Base-by-base conservation (phyloP, 2,329 filamentous ascomycete species). In the Chaetomiaceae sp. region DNA sequence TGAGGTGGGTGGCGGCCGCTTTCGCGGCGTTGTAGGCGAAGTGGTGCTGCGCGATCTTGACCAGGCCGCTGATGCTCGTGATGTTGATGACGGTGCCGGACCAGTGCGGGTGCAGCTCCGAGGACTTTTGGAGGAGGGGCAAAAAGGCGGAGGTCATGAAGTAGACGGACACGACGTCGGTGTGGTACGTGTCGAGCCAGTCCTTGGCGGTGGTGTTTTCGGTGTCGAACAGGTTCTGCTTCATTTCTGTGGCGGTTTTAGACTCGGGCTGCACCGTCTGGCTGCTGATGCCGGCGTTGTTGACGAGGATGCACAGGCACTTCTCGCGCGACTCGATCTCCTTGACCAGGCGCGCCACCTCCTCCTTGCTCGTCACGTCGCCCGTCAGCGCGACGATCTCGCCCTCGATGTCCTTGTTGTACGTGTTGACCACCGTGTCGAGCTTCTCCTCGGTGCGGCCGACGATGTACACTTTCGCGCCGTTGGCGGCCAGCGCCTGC, bases 171-270 rank as follows among this genome's bases (percentile, higher is more conserved):
- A 88, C 81, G 11, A 91, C 88, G 59, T 95, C 91, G 19, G 87
- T 89, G 54, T 82, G 80, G 73, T 87, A 91, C 0, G 82, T 81
- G 37, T 79, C 70, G n/a, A 77, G 78, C 89, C 88, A 94, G 62
- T 86, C 81, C 31, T 88, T 81, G 53, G 88, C 76, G 0, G 72
- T 81, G 3, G 71, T 66, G 1, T 68, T 63, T 52, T 85, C 76
- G 38, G 79, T 75, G 47, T 91, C 81, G 72, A 91, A 94, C 25
- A 88, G 74, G 66, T 84, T 82, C 51, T 80, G 64, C 57, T 77
- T 80, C 54, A 85, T 72, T 50, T 77, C 74, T 1, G 66, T 63
- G 0, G 76, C 74, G 0, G 78, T 75, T 38, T 76, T 75, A 25
- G 74, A 73, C 59, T 82, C 78, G 51, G 80, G 82, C 15, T 78